Evolutionary conservation across 352 stramenopile species (phyloP).

Genomic region (Detonula confervacea): DNA sequence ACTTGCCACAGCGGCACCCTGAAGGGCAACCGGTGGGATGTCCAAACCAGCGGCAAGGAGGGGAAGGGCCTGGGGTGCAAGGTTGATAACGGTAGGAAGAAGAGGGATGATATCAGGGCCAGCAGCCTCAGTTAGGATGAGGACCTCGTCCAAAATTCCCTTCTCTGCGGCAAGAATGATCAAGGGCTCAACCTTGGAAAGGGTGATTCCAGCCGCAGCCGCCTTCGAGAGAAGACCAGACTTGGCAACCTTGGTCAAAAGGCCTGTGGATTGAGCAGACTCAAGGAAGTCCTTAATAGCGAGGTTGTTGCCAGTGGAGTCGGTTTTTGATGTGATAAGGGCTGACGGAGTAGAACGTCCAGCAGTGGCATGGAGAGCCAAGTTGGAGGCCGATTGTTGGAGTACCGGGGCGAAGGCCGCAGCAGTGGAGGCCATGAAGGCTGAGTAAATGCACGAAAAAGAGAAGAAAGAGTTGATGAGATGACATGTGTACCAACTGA

Average conservation of each 20-base stretch:
- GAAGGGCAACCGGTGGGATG: slow-evolving; percentile 56
- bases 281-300: slow-evolving; percentile 78
- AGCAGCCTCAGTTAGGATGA: slow-evolving; percentile 74
- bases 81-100: slow-evolving; percentile 77
- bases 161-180: slow-evolving; percentile 60
- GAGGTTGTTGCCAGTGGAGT: slow-evolving; percentile 82
- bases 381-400: slow-evolving; percentile 27
- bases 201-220: slow-evolving; percentile 70
- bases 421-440: slow-evolving; percentile 59
- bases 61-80: slow-evolving; percentile 75
- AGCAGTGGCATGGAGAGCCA: slow-evolving; percentile 30
- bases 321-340: slow-evolving; percentile 61
- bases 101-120: slow-evolving; percentile 77
- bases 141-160: slow-evolving; percentile 54
- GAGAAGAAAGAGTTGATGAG: slow-evolving; percentile 22
- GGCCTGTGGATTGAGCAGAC: slow-evolving; percentile 59
- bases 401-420: slow-evolving; percentile 63
- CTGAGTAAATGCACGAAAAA: slow-evolving; percentile 30
- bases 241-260: slow-evolving; percentile 79
- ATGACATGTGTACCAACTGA: too few relatives aligned
- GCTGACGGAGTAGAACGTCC: slow-evolving; percentile 37
- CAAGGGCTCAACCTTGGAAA: slow-evolving; percentile 81
- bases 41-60: slow-evolving; percentile 60
- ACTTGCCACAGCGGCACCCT: slow-evolving; percentile 52
- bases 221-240: slow-evolving; percentile 82